Evolutionary conservation across 768 basidiomycete genomes (phyloP).

Genomic region (Mycena galericulata): DNA sequence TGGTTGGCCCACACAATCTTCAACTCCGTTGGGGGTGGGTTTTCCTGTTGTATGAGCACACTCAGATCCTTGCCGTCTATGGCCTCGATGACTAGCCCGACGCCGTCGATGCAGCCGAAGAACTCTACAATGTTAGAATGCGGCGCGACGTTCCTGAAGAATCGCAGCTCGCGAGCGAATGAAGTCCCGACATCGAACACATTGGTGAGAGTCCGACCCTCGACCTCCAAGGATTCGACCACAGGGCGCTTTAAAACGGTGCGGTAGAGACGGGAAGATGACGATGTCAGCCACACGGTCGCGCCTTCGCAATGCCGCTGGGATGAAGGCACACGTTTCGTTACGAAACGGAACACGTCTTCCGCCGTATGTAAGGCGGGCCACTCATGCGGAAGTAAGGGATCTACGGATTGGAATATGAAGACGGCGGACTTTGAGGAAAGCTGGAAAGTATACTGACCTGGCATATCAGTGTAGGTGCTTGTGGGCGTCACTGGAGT

Average conservation of each 20-base stretch:
- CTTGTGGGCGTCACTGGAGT: too few species aligned
- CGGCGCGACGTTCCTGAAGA: neutral
- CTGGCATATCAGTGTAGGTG: too few species aligned
- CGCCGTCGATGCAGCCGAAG: neutral
- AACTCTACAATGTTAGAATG: neutral
- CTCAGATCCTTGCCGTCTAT: too few species aligned
- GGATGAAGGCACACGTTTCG: neutral
- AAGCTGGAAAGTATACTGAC: too few species aligned
- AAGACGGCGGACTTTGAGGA: neutral
- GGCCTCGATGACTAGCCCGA: neutral
- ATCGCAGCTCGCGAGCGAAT: neutral
- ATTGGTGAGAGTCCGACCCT: neutral
- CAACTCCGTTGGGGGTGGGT: neutral
- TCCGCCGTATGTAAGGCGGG: neutral
- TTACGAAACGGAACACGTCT: slow-evolving; percentile 3
- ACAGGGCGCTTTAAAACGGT: neutral
- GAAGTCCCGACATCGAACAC: neutral
- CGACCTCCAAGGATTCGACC: neutral
- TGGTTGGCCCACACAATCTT: neutral
- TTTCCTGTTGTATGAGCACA: too few species aligned
- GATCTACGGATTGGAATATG: neutral
- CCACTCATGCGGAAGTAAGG: neutral
- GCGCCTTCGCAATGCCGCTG: too few species aligned
- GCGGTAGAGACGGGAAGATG: neutral
- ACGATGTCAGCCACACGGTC: neutral